Evolutionary conservation across 768 basidiomycete species (phyloP).

Genomic region (Boletus edulis): DNA sequence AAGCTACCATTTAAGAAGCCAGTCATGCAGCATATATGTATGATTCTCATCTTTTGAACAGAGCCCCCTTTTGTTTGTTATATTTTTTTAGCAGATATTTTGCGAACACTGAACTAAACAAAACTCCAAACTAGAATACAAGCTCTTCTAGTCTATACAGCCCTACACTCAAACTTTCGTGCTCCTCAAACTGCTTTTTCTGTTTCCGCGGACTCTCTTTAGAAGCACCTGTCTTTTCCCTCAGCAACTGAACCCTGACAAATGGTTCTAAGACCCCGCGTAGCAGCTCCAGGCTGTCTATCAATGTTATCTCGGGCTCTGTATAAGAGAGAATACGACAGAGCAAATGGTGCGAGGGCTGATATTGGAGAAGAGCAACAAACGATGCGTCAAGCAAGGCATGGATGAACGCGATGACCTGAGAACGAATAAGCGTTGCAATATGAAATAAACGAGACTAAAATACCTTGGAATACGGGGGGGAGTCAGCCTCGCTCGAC

Average conservation of each 20-base stretch:
- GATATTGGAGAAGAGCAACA: conserved; percentile 61
- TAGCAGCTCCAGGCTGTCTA: conserved; percentile 51
- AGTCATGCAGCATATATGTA: too few relatives aligned
- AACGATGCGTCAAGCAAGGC: conserved; percentile 71
- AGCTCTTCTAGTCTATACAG: conserved; percentile 75
- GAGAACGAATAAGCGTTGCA: conserved; percentile 34
- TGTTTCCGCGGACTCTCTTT: conserved; percentile 40
- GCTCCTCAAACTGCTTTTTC: conserved; percentile 52
- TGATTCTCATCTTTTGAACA: too few relatives aligned
- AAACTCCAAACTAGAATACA: conserved; percentile 37
- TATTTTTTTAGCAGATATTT: too few relatives aligned
- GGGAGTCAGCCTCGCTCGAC: conserved; percentile 12
- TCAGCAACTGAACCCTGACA: conserved; percentile 50
- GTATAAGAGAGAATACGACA: conserved; percentile 48
- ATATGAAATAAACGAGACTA: conserved; percentile 31
- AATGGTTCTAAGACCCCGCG: conserved; percentile 66
- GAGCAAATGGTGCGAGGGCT: conserved; percentile 55
- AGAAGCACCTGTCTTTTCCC: conserved; percentile 36
- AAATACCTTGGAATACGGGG: conserved; percentile 38
- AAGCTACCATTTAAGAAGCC: too few relatives aligned
- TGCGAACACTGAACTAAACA: too few relatives aligned
- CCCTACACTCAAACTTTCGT: conserved; percentile 52
- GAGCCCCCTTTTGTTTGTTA: too few relatives aligned
- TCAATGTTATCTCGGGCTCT: conserved; percentile 51
- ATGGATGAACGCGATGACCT: conserved; percentile 64